Base-by-base conservation (phyloP, 805 yeast species). In the Cyberlindnera americana region DNA sequence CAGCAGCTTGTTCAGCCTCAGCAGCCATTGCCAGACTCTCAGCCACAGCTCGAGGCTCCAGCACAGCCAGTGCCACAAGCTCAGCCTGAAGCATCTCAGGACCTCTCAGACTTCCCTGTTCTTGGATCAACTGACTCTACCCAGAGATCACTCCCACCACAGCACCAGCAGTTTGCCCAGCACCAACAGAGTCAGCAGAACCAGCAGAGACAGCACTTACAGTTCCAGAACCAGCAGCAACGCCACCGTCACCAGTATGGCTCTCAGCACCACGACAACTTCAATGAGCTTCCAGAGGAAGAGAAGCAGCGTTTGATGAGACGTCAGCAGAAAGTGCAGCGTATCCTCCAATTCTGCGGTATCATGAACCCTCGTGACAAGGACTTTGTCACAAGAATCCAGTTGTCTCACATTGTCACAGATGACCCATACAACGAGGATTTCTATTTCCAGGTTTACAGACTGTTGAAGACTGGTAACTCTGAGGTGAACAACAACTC, bases 381-480 rank as follows among this genome's bases (percentile, higher is more conserved):
- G 66, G 96, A 91, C 65, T 89, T 86, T 58, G 91, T 93, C 35
- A 88, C 96, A 31, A 77, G 97, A 60, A 82, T 90, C 58, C 99
- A 93, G 65, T 73, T 93, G 48, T 88, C 96, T 35, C 96, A 90
- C 61, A 84, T 93, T 64, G 96, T 93, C 35, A 85, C 96, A 10
- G 97, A 90, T 41, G 98, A 93, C 64, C 99, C 99, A 12, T 87
- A 85, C 63, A 88, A 86, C 57, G 99, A 93, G 64, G 99, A 93
- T 67, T 93, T 91, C 58, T 93, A 93, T 60, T 87, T 83, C 57
- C 98, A 93, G 64, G 96, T 93, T 29, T 86, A 78, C 65, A 84
- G 90, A 54, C 78, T 83, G 48, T 69, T 85, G 48, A 81, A 82
- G 55, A 71, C 72, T 38, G 73, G 72, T 39, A 64, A 61, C 38